Evolutionary conservation across 257 asterid species (phyloP).

Genomic region (Solanum bulbocastanum): DNA sequence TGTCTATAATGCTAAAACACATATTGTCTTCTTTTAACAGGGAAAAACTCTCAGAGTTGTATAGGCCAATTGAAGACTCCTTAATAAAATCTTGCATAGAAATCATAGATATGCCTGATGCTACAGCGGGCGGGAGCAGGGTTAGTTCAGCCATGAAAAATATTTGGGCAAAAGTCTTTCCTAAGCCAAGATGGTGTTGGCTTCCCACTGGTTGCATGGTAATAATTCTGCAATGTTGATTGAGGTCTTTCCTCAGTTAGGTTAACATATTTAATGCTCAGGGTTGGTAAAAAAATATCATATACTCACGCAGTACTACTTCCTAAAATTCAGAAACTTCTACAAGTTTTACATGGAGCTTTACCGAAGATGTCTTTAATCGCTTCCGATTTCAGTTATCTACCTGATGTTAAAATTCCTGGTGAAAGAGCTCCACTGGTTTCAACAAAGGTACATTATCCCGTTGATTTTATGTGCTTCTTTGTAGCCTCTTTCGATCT

Average conservation of each 20-base stretch:
- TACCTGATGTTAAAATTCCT: conserved; percentile 82
- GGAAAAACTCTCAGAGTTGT: conserved; percentile 55
- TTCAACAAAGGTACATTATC: conserved; percentile 62
- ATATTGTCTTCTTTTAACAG: conserved; percentile 23
- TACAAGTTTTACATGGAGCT: conserved; percentile 75
- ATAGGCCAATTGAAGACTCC: conserved; percentile 70
- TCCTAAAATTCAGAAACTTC: conserved; percentile 68
- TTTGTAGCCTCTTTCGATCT: neutral
- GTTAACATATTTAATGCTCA: neutral
- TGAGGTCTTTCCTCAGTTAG: neutral
- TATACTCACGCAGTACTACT: conserved; percentile 6
- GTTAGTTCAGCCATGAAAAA: conserved; percentile 29
- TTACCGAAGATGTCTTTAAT: conserved; percentile 97
- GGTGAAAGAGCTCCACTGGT: conserved; percentile 99
- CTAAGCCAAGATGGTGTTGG: conserved; percentile 94
- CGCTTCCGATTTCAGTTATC: conserved; percentile 91
- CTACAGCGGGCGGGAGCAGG: conserved; percentile 44
- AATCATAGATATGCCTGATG: conserved; percentile 46
- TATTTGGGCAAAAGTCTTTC: conserved; percentile 55
- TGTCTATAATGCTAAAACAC: neutral
- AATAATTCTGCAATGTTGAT: neutral
- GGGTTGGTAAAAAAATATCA: neutral
- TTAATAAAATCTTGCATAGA: conserved; percentile 69
- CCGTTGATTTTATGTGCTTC: neutral
- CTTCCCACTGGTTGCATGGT: conserved; percentile 96